Conservation (phyloP, 768 basidiomycete species). For the Boletus sp. region DNA sequence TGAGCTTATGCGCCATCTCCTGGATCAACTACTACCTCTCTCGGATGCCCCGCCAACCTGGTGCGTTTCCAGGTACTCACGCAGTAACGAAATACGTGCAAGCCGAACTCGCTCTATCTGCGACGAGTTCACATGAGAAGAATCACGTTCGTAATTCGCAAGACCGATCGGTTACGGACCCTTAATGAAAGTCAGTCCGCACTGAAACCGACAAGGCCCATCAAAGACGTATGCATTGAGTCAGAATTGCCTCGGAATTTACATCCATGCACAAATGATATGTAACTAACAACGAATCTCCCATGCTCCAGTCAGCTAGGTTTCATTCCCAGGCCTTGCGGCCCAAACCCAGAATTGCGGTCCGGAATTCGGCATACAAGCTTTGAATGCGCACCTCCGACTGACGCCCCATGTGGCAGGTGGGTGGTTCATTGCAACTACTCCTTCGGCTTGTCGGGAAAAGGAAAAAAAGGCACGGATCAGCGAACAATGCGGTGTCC, state of each 20-base stretch:
- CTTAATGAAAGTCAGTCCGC: background rate
- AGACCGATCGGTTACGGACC: background rate
- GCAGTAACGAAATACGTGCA: no score
- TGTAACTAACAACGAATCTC: background rate
- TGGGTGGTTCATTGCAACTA: background rate
- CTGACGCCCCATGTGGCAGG: background rate
- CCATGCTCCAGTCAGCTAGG: background rate
- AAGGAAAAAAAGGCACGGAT: background rate
- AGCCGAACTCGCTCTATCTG: background rate
- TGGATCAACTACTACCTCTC: no score
- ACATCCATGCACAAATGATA: background rate
- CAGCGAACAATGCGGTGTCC: background rate
- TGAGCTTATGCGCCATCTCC: no score
- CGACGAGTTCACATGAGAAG: background rate
- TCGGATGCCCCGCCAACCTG: no score
- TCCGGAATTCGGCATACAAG: background rate
- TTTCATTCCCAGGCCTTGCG: background rate
- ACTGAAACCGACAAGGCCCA: background rate
- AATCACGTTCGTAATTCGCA: background rate
- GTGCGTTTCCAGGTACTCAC: background rate
- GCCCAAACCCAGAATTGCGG: background rate
- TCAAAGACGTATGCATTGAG: background rate
- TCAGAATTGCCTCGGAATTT: background rate
- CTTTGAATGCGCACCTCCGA: background rate
- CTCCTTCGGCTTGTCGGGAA: background rate